A percentile compares a stretch with the other conserved stretches of the same genome.
Evolutionary conservation across 2,329 filamentous ascomycete genomes (phyloP).

Genomic region (Claviceps maximensis): DNA sequence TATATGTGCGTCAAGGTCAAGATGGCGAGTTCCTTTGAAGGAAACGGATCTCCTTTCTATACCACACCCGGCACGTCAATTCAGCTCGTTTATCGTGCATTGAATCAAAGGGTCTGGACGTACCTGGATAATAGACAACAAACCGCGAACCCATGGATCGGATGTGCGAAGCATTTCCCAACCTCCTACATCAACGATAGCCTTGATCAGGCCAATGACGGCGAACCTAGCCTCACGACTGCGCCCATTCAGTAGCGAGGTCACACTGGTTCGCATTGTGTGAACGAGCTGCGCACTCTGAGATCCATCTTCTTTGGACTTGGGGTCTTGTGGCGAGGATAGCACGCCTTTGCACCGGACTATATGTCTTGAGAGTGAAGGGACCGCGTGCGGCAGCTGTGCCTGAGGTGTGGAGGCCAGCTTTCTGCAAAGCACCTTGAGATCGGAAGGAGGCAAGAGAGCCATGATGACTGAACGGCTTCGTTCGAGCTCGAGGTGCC

Average conservation of each 20-base stretch:
- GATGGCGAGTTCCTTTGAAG: conserved; percentile 64
- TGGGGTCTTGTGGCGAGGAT: conserved; percentile 47
- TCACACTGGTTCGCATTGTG: conserved; percentile 67
- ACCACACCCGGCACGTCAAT: conserved; percentile 10
- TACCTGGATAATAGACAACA: conserved; percentile 63
- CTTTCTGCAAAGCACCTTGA: conserved; percentile 53
- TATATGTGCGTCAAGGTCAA: conserved; percentile 75
- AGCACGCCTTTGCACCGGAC: conserved; percentile 46
- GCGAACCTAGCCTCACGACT: conserved; percentile 63
- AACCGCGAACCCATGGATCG: conserved; percentile 62
- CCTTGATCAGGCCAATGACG: conserved; percentile 67
- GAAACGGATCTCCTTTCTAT: conserved; percentile 63
- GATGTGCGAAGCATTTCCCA: conserved; percentile 66
- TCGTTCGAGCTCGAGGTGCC: neutral
- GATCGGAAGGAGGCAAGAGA: conserved; percentile 32
- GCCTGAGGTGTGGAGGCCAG: conserved; percentile 58
- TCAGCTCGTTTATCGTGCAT: neutral
- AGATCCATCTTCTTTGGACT: conserved; percentile 46
- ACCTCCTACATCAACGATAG: conserved; percentile 67
- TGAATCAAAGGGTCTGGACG: neutral
- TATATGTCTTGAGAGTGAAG: conserved; percentile 51
- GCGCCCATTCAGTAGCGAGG: conserved; percentile 64
- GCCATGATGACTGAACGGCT: conserved; percentile 4
- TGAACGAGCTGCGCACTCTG: conserved; percentile 62
- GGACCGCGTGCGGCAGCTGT: conserved; percentile 61